Evolutionary conservation across 108 stramenopile species (phyloP).

Genomic region (Cyclotella sp.): DNA sequence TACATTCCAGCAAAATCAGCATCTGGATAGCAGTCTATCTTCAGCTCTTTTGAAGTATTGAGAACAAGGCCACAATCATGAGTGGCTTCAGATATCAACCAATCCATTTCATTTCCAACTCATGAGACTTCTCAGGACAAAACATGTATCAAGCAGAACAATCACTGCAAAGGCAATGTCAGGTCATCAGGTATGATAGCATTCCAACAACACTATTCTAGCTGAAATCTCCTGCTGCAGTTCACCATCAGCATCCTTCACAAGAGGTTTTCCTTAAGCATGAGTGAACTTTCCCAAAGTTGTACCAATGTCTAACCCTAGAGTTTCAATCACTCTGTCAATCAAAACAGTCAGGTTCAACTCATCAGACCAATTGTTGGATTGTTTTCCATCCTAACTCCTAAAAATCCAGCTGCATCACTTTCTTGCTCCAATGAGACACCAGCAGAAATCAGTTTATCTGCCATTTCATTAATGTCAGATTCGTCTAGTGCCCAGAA

Average conservation of each 20-base stretch:
- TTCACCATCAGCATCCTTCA: background rate
- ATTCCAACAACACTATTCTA: background rate
- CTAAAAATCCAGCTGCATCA: slow-evolving; percentile 4
- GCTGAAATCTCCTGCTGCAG: background rate
- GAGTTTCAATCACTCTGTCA: background rate
- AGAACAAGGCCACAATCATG: background rate
- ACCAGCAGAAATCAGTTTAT: background rate
- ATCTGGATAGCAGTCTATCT: background rate
- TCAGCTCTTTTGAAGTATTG: background rate
- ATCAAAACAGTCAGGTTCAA: background rate
- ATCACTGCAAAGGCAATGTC: background rate
- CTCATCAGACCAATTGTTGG: background rate
- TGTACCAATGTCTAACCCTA: background rate
- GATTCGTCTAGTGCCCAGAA: background rate
- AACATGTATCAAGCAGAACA: background rate
- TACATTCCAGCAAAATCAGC: background rate
- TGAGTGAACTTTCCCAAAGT: background rate
- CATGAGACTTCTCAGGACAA: background rate
- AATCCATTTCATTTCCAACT: background rate
- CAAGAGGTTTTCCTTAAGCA: background rate
- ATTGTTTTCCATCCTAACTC: background rate
- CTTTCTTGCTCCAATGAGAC: background rate
- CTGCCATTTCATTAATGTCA: background rate
- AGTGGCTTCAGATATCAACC: background rate
- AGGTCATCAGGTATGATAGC: background rate